phyloP scores from a whole-genome alignment of 345 rosid genomes.

The Hirschfeldia incana region DNA sequence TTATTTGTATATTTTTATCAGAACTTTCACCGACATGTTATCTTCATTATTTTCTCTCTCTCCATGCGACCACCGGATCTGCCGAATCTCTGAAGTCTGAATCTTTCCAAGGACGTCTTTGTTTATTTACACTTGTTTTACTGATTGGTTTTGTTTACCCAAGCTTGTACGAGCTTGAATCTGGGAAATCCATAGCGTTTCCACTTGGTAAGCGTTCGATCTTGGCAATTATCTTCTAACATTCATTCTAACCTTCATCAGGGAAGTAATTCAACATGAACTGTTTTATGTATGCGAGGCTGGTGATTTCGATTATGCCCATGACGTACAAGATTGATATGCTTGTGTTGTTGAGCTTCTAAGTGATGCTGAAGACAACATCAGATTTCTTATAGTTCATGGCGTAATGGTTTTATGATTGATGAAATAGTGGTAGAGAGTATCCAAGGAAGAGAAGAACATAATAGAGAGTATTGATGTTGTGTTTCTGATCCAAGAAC shows the following conservation, averaged over 20 bases:
- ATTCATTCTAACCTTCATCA: constrained; percentile 27
- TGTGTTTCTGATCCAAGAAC: constrained; percentile 43
- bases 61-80: too few relatives aligned
- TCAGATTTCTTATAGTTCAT: constrained; percentile 67
- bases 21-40: too few relatives aligned
- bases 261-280: constrained; percentile 68
- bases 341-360: constrained; percentile 70
- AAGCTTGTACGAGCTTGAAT: too few relatives aligned
- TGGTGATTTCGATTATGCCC: constrained; percentile 50
- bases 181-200: too few relatives aligned
- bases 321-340: constrained; percentile 64
- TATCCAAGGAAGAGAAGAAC: constrained; percentile 43
- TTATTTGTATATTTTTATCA: too few relatives aligned
- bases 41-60: too few relatives aligned
- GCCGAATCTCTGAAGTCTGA: too few relatives aligned
- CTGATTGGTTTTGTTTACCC: too few relatives aligned
- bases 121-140: too few relatives aligned
- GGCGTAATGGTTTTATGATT: constrained; percentile 45
- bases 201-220: too few relatives aligned
- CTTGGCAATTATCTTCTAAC: too few relatives aligned
- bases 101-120: too few relatives aligned
- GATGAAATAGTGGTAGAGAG: constrained; percentile 36
- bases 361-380: constrained; percentile 57
- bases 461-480: constrained; percentile 51
- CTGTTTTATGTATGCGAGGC: constrained; percentile 44